Base-by-base conservation (phyloP, 2,329 filamentous ascomycete species). In the Monilinia polystroma region DNA sequence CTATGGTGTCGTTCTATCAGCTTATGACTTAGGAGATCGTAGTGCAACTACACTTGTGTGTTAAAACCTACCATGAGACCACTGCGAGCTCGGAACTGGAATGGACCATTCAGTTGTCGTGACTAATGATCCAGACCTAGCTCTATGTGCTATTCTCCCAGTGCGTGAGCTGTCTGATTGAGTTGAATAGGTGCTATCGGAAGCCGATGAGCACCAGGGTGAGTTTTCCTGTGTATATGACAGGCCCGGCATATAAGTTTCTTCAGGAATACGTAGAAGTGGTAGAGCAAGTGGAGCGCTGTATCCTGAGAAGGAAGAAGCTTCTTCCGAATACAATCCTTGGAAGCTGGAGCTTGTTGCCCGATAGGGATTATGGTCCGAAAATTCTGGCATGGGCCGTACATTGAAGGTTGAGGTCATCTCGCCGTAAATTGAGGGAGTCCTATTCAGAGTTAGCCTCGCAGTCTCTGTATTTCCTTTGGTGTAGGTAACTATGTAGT, bases 191-290 rank as follows among this genome's bases (percentile, higher is more conserved):
- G 70, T 73, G 62, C 74, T 76, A 51, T 74, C 73, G 64, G 74
- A 75, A 55, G 73, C 73, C 5, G 74, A 76, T 29, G 74, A 75
- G 64, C 73, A 74, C 72, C 71, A 75, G 20, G 73, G 73, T 11
- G 75, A 75, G 54, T 70, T 73, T 29, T 73, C 73, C 29, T 73
- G 70, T 6, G 68, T 72, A 54, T 74, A 73, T 18, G 72, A 70
- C 10, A 74, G 62, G 18, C 70, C 68, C n/a, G 75, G 70, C n/a
- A 70, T 70, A 63, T 68, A 73, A 49, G 67, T 63, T 32, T 75
- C 74, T 58, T 75, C 74, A 4, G 74, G 74, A 29, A 76, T 75
- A 20, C 68, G 70, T 23, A 76, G 55, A 52, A 73, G 68, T 53
- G 73, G 73, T 14, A 75, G 68, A 23, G 47, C 35, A 14, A 66